Evolutionary conservation across 2,329 filamentous ascomycete genomes (phyloP), one percentile per base, ranked within the genome.

Genomic region (Juglanconis juglandina): DNA sequence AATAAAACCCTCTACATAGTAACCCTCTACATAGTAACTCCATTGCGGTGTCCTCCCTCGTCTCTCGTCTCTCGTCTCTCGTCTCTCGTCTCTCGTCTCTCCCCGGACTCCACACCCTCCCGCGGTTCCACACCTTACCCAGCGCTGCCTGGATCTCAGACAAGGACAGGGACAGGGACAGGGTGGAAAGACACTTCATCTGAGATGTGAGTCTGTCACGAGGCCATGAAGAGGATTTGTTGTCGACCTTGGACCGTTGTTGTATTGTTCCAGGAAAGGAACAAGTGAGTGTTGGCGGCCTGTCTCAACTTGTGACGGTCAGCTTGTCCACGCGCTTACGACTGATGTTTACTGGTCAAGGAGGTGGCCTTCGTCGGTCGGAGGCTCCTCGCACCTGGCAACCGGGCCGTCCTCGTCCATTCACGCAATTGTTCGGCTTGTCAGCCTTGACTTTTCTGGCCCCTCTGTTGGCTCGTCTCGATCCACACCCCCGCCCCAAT

Each of bases 321-420:
- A 17, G 17, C 17, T 17, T 17, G 17, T 17, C 17, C 17, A 17
- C 17, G 17, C 17, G 17, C 17, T 17, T 17, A 17, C 17, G 17
- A 17, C 17, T 17, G 17, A 17, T 17, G 17, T 1, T 17, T 17
- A 17, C 17, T 17, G 17, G 17, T 17, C 17, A 17, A 17, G 17
- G 17, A 17, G 17, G 17, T 17, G 17, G 17, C 17, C 17, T 17
- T 17, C 17, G 1, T 17, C 17, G 17, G 17, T 17, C 17, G 17
- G 17, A 17, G 17, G 17, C 17, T 17, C 17, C 17, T 17, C 17
- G 17, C 44, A 53, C 39, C 51, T 50, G 47, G 57, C 52, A 50
- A 52, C 58, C 52, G 46, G 58, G 33, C 52, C 58, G n/a, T 44
- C 14, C 41, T 44, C 41, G n/a, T 44, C 41, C 41, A 44, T 17